phyloP scores from a whole-genome alignment of 257 asterid genomes.

The Avicennia marina region DNA sequence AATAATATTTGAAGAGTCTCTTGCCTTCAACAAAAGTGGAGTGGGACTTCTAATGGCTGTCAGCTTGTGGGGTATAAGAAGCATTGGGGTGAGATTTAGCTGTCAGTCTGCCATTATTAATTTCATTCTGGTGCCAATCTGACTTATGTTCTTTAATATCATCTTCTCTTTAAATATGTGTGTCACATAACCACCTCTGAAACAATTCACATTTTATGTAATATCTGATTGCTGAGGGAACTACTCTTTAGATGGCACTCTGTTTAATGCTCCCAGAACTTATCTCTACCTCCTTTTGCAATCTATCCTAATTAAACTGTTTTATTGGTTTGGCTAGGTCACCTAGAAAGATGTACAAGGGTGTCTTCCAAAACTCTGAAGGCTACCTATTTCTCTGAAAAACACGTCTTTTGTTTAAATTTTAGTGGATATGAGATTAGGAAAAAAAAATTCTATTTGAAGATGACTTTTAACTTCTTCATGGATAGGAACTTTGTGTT shows the following conservation, averaged over 20 bases:
- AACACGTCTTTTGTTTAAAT: background rate
- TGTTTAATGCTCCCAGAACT: background rate
- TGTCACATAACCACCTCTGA: background rate
- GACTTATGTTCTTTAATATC: too few species aligned
- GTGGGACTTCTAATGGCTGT: constrained; percentile 97
- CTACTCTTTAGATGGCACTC: background rate
- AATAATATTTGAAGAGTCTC: constrained; percentile 92
- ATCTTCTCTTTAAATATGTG: background rate
- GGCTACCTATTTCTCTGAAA: background rate
- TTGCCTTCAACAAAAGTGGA: constrained; percentile 97
- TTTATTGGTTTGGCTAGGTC: background rate
- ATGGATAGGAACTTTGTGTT: background rate
- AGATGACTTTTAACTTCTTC: background rate
- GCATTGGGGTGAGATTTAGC: constrained; percentile 95
- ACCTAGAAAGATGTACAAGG: too few species aligned
- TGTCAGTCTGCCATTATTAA: too few species aligned
- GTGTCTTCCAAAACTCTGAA: too few species aligned
- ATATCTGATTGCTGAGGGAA: constrained; percentile 2
- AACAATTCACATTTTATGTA: background rate
- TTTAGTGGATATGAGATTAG: background rate
- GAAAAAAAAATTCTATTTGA: background rate
- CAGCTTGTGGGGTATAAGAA: constrained; percentile 86
- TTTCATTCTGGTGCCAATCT: too few species aligned
- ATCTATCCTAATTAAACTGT: background rate
- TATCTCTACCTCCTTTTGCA: background rate